Conservation (phyloP, 1,284 basidiomycete species). For the Ceratobasidium theobromae region DNA sequence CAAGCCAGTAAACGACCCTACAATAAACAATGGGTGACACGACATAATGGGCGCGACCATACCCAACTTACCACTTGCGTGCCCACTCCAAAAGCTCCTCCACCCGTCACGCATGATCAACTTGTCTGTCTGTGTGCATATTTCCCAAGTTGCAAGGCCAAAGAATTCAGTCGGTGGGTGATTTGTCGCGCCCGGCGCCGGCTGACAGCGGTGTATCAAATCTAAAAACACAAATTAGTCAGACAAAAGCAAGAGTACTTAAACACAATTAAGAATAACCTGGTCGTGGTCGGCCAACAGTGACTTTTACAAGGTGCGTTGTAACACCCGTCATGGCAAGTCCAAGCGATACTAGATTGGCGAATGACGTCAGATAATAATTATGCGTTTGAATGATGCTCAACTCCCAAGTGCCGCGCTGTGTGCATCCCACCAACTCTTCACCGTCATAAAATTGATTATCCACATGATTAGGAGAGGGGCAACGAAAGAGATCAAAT, state of each 20-base stretch:
- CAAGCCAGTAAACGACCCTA: slow-evolving; percentile 90
- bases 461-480: slow-evolving; percentile 68
- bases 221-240: not conserved
- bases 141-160: slow-evolving; percentile 69
- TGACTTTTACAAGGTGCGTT: slow-evolving; percentile 79
- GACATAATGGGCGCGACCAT: too few relatives aligned
- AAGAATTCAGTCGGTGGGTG: slow-evolving; percentile 52
- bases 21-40: too few relatives aligned
- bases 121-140: slow-evolving; percentile 75
- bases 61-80: slow-evolving; percentile 78
- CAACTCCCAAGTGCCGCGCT: slow-evolving; percentile 77
- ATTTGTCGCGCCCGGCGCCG: slow-evolving; percentile 63
- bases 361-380: not conserved
- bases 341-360: slow-evolving; percentile 63
- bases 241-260: too few relatives aligned
- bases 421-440: slow-evolving; percentile 88
- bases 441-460: slow-evolving; percentile 68
- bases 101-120: slow-evolving; percentile 78
- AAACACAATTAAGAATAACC: too few relatives aligned
- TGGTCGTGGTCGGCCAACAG: slow-evolving; percentile 85
- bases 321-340: slow-evolving; percentile 75
- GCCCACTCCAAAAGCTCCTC: slow-evolving; percentile 92
- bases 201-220: slow-evolving; percentile 76
- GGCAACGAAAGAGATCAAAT: slow-evolving; percentile 64
- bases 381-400: slow-evolving; percentile 48